Conservation (phyloP, 768 basidiomycete species). For the Trametes punicea region DNA sequence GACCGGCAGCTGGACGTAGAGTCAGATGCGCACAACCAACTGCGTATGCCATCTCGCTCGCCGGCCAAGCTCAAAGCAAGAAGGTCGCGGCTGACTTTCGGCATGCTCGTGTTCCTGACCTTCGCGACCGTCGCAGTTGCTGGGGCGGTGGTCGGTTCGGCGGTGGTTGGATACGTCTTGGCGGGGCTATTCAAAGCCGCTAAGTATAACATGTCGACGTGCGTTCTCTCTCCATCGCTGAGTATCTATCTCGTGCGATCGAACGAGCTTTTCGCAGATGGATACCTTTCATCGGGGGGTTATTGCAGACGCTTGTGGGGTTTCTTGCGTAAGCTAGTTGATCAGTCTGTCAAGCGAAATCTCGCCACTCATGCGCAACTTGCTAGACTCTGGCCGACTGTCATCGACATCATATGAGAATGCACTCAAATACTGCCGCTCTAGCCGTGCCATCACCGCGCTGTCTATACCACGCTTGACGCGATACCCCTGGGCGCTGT, state of each 20-base stretch:
- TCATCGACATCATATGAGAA: constrained; percentile 39
- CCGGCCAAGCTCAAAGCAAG: constrained; percentile 29
- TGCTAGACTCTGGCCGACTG: constrained; percentile 40
- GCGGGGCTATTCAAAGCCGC: constrained; percentile 38
- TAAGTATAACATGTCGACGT: constrained; percentile 42
- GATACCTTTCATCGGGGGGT: constrained; percentile 42
- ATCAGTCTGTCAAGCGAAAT: background rate
- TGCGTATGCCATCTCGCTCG: constrained; percentile 10
- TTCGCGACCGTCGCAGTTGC: constrained; percentile 35
- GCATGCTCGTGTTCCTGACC: constrained; percentile 37
- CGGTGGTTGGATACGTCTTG: constrained; percentile 38
- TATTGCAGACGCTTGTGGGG: constrained; percentile 39
- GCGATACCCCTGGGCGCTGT: constrained; percentile 6
- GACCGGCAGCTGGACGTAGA: background rate
- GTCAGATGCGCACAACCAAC: background rate
- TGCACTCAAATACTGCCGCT: background rate
- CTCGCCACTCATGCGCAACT: background rate
- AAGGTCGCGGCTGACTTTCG: constrained; percentile 38
- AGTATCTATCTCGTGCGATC: no score
- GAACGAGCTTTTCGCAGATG: no score
- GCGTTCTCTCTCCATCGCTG: constrained; percentile 12
- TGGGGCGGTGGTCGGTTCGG: constrained; percentile 38
- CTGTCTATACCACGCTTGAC: constrained; percentile 5
- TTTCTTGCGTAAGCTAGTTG: constrained; percentile 36
- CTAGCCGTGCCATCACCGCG: background rate